Evolutionary conservation across 2,329 filamentous ascomycete genomes (phyloP).

Genomic region (Fusarium acutatum): DNA sequence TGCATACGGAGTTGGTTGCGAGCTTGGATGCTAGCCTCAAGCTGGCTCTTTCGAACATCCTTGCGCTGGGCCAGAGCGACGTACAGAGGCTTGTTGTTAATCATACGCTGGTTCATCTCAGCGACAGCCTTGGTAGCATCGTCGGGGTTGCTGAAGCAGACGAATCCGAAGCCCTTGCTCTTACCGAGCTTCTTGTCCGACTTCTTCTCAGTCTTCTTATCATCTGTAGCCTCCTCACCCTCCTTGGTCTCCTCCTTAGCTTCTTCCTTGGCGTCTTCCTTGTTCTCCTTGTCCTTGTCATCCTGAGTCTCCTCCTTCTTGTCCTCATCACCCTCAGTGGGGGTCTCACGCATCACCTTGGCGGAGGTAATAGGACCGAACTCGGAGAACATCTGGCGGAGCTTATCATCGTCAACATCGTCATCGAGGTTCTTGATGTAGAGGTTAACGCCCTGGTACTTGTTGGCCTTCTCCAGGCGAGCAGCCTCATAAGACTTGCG

Average conservation of each 20-base stretch:
- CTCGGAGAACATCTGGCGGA: constrained; percentile 89
- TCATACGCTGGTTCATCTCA: constrained; percentile 99
- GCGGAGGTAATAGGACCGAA: constrained; percentile 97
- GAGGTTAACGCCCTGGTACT: constrained; percentile 99
- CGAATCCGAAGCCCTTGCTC: constrained; percentile 99
- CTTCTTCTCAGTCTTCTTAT: constrained; percentile 69
- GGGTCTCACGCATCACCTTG: constrained; percentile 96
- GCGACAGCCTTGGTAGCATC: constrained; percentile 99
- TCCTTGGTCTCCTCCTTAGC: constrained; percentile 60
- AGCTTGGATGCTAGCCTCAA: constrained; percentile 98
- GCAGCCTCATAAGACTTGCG: constrained; percentile 98
- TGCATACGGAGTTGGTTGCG: constrained; percentile 99
- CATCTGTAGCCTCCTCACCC: constrained; percentile 55
- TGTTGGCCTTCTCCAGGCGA: constrained; percentile 96
- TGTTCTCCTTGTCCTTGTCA: constrained; percentile 58
- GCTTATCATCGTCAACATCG: constrained; percentile 96
- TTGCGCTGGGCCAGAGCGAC: constrained; percentile 98
- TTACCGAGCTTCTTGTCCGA: constrained; percentile 80
- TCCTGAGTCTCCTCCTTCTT: constrained; percentile 63
- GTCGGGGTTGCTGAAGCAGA: constrained; percentile 99
- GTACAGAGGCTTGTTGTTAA: constrained; percentile 95
- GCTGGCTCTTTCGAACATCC: constrained; percentile 98
- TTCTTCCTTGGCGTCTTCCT: constrained; percentile 56
- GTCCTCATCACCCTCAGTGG: constrained; percentile 62
- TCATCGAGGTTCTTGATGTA: constrained; percentile 99